phyloP scores from a whole-genome alignment of 257 asterid species.

The Solanum virginianum region DNA sequence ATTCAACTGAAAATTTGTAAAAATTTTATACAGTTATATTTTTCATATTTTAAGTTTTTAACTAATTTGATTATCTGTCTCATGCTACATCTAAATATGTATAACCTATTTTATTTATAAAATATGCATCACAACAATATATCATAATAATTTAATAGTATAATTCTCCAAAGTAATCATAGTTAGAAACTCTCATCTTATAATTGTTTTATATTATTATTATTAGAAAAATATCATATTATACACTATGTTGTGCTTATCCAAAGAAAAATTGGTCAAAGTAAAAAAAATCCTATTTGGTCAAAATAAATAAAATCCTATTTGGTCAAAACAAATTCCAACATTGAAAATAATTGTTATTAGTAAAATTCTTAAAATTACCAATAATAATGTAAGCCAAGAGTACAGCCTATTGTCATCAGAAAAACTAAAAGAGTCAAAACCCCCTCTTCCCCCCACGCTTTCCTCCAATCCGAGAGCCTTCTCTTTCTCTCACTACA shows the following conservation, averaged over 20 bases:
- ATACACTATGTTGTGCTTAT: not conserved
- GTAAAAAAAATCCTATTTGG: not conserved
- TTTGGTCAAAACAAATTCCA: not conserved
- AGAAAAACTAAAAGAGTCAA: not conserved
- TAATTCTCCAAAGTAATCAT: not conserved
- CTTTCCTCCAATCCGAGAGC: not conserved
- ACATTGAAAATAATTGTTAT: not conserved
- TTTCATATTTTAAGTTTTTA: not conserved
- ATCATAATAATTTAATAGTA: not conserved
- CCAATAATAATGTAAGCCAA: not conserved
- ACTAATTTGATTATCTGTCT: not conserved
- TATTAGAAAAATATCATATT: not conserved
- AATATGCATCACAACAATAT: not conserved
- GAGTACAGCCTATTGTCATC: not conserved
- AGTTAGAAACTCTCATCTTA: not conserved
- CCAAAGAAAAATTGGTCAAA: not conserved
- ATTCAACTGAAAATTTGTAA: not conserved
- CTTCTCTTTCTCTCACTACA: constrained; percentile 10
- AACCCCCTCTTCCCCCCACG: constrained; percentile 1
- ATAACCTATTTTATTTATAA: not conserved
- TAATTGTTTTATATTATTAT: not conserved
- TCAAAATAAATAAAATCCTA: not conserved
- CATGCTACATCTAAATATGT: not conserved
- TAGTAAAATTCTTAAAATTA: not conserved
- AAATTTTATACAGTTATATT: not conserved